Conservation (phyloP, 495 filamentous ascomycete genomes). For the Aspergillus ostianus region DNA sequence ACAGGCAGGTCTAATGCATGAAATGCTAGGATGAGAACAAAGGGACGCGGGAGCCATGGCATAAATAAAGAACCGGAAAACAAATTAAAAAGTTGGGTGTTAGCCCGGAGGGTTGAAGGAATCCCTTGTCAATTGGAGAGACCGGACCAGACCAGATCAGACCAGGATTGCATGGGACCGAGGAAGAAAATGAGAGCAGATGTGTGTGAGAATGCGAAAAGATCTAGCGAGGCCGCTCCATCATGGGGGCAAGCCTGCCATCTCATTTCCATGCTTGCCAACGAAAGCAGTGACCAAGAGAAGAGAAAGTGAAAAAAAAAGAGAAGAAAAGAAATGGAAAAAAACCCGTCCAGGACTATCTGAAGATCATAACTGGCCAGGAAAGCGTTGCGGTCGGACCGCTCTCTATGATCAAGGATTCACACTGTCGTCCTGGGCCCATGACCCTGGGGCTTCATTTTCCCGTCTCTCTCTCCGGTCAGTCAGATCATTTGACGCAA, state of each 20-base stretch:
- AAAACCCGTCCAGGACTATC: neutral
- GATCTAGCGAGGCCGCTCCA: neutral
- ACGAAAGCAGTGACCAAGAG: neutral
- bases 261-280: neutral
- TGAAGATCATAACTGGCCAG: neutral
- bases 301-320: neutral
- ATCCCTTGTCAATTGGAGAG: constrained; percentile 7
- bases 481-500: neutral
- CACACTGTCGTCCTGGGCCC: neutral
- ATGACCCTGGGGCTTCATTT: neutral
- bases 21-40: constrained; percentile 16
- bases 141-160: neutral
- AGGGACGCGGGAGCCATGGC: constrained; percentile 1
- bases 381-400: neutral
- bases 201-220: neutral
- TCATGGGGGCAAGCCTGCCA: neutral
- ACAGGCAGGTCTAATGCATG: constrained; percentile 23
- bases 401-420: neutral
- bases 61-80: constrained; percentile 3
- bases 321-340: too few species aligned
- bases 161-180: constrained; percentile 2
- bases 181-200: neutral
- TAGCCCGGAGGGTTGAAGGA: neutral
- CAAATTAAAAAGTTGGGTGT: constrained; percentile 1
- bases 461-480: neutral